Evolutionary conservation across 495 filamentous ascomycete genomes (phyloP).

Genomic region (Lichenothelia convexa): DNA sequence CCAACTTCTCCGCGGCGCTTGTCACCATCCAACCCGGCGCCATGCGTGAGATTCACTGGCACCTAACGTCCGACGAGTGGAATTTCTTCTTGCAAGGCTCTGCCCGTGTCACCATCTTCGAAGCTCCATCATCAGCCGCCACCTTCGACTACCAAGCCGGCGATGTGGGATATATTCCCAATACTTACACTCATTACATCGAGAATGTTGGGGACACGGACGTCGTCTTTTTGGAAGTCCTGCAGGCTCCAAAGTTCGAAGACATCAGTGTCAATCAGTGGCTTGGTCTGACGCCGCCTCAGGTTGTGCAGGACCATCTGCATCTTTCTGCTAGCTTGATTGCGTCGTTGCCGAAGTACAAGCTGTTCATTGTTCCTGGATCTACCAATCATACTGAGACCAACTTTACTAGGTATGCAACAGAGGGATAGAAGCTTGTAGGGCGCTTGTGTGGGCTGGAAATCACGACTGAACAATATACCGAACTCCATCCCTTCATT

Average conservation of each 20-base stretch:
- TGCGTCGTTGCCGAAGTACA: slow-evolving; percentile 14
- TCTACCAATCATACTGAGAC: too few relatives aligned
- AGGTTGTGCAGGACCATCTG: slow-evolving; percentile 41
- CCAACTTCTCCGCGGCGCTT: slow-evolving; percentile 45
- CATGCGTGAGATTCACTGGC: slow-evolving; percentile 70
- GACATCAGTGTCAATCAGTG: slow-evolving; percentile 53
- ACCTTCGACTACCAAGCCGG: slow-evolving; percentile 65
- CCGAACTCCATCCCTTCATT: too few relatives aligned
- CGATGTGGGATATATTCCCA: slow-evolving; percentile 53
- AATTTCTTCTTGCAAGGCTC: slow-evolving; percentile 52
- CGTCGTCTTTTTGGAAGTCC: slow-evolving; percentile 46
- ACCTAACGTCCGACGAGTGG: slow-evolving; percentile 59
- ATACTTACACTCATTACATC: slow-evolving; percentile 47
- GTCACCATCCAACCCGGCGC: slow-evolving; percentile 45
- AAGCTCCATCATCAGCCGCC: slow-evolving; percentile 34
- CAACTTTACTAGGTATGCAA: too few relatives aligned
- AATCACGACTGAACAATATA: too few relatives aligned
- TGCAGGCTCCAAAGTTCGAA: slow-evolving; percentile 45
- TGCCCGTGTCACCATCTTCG: slow-evolving; percentile 48
- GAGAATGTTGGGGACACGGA: slow-evolving; percentile 57
- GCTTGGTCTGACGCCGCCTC: slow-evolving; percentile 45
- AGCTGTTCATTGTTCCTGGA: slow-evolving; percentile 15
- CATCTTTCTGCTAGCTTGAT: too few relatives aligned
- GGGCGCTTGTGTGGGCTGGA: too few relatives aligned
- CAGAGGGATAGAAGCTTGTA: too few relatives aligned